Base-by-base conservation (phyloP, 805 yeast genomes). In the Candida loeiensis region DNA sequence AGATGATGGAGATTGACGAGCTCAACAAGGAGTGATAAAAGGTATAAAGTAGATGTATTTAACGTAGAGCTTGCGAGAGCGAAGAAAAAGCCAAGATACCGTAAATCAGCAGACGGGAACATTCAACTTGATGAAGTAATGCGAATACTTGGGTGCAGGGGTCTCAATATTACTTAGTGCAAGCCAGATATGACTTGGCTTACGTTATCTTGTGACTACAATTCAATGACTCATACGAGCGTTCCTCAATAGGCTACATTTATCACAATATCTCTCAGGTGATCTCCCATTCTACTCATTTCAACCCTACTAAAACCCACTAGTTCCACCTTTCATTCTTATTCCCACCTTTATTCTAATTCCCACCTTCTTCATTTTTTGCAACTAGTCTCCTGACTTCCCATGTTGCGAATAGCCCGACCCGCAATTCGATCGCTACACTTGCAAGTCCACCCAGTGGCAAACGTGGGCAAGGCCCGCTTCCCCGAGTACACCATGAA, bases 401-500 rank as follows among this genome's bases (percentile, higher is more conserved):
- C 4, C 33, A 12, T 30, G 27, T 25, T 12, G 27, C 20, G 33
- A 30, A 7, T 28, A 13, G 13, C 31, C n/a, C 31, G 31, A 15
- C 17, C 7, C 11, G 21, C 21, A 12, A 4, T 30, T 14, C 28
- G 44, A 12, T n/a, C 22, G 16, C 20, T 32, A 4, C 43, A 39
- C 22, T 30, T 39, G n/a, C 40, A 40, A 24, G 32, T 37, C 12
- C 37, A 35, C 13, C 25, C 37, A 13, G 40, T 41, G 8, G 16
- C 40, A 6, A 19, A 36, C 14, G 20, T 34, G 9, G 14, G 31
- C 36, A 36, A 36, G 21, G 38, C 44, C n/a, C 42, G 51, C 13
- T 45, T 49, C 17, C 85, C 88, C 2, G 77, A 76, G 31, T 81
- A 71, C 53, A 71, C 73, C 28, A 63, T 71, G 2, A 64, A 77